Conservation (phyloP, 257 asterid species). For the Lavandula angustifolia region DNA sequence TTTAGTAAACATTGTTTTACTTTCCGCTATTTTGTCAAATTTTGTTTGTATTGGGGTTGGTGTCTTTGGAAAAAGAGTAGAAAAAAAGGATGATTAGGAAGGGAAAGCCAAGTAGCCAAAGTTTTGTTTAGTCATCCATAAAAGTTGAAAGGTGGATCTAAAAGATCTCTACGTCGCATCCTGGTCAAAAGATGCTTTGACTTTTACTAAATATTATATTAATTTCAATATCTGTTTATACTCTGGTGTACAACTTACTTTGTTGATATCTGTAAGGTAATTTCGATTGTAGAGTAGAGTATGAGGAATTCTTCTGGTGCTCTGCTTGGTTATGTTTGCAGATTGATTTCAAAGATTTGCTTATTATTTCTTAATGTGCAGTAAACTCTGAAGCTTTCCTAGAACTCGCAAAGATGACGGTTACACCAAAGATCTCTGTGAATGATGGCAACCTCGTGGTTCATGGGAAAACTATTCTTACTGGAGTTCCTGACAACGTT, state of each 20-base stretch:
- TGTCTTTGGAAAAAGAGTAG: neutral
- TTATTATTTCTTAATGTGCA: conserved; percentile 37
- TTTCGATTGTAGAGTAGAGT: neutral
- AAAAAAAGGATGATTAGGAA: conserved; percentile 10
- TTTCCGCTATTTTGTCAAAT: conserved; percentile 4
- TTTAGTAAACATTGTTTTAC: neutral
- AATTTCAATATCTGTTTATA: neutral
- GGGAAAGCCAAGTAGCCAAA: conserved; percentile 1
- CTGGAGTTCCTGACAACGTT: conserved; percentile 81
- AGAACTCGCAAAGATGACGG: conserved; percentile 59
- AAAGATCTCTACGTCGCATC: conserved; percentile 23
- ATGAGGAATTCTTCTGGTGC: neutral
- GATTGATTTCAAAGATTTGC: conserved; percentile 7
- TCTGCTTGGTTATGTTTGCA: neutral
- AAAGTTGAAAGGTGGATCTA: conserved; percentile 33
- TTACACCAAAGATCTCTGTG: conserved; percentile 79
- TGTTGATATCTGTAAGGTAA: conserved; percentile 5
- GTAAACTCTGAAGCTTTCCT: conserved; percentile 33
- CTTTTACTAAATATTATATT: conserved; percentile 14
- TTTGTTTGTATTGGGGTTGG: neutral
- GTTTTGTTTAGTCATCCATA: conserved; percentile 16
- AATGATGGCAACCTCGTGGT: conserved; percentile 86
- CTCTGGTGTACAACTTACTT: conserved; percentile 12
- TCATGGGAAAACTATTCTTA: conserved; percentile 87
- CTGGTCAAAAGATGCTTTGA: conserved; percentile 27